Conservation (phyloP, 352 stramenopile species). For the Phytopythium litorale region DNA sequence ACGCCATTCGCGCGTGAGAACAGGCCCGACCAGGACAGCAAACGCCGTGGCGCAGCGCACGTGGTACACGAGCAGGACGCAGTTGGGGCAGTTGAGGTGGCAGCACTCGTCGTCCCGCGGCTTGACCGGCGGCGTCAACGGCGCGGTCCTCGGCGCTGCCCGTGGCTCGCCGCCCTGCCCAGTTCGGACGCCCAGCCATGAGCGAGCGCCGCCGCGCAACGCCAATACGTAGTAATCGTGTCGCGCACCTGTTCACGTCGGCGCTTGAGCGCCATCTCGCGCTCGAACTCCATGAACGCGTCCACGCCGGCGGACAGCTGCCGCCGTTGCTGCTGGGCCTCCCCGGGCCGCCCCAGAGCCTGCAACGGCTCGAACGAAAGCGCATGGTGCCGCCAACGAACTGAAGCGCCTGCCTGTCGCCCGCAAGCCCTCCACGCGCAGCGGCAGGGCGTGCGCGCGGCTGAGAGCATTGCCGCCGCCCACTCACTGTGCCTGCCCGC, state of each 20-base stretch:
- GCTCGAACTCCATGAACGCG: conserved; percentile 84
- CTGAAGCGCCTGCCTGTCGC: background rate
- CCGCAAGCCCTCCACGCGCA: conserved; percentile 12
- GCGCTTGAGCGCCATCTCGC: conserved; percentile 73
- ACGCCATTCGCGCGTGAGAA: conserved; percentile 1
- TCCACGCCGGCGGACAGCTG: conserved; percentile 53
- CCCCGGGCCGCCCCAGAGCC: background rate
- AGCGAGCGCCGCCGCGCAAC: background rate
- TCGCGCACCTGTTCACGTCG: conserved; percentile 25
- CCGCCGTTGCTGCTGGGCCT: conserved; percentile 12
- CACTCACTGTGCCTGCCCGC: background rate
- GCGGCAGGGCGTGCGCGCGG: conserved; percentile 17
- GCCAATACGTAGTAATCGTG: background rate
- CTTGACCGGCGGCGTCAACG: conserved; percentile 49
- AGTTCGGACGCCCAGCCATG: conserved; percentile 6
- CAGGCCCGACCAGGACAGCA: background rate
- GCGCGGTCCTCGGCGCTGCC: conserved; percentile 18
- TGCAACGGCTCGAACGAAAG: background rate
- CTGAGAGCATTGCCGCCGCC: background rate
- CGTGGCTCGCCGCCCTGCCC: conserved; percentile 15
- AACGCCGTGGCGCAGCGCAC: conserved; percentile 13
- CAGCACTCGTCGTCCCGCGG: conserved; percentile 83
- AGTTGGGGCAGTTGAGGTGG: conserved; percentile 82
- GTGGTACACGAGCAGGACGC: conserved; percentile 83
- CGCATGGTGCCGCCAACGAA: background rate